Base-by-base conservation (phyloP, 805 yeast species). In the Ogataea nakhonphanomensis region DNA sequence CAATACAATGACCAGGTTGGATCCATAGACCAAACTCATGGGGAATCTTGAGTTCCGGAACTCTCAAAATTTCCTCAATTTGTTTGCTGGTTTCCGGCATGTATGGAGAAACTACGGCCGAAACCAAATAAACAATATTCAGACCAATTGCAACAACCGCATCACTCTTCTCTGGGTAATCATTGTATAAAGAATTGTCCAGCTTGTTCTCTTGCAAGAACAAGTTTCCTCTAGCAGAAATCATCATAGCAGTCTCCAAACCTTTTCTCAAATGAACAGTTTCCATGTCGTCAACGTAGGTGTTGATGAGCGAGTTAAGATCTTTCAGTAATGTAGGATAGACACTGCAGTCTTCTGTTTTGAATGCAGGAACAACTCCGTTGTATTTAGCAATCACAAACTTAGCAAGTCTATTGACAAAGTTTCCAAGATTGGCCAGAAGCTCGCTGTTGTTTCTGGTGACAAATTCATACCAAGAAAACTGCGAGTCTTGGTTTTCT, bases 401-500 rank as follows among this genome's bases (percentile, higher is more conserved):
- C 65, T 93, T 93, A 48, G 88, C 79, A 56, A 91, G 71, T 67
- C 99, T 83, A 72, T 93, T 93, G 43, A 89, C 97, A 58, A 89
- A 88, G 70, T 93, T 93, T 66, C 99, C 99, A 61, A 93, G 73
- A 67, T 93, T 93, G 37, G 98, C 96, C 65, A 93, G 74, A 58
- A 93, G 72, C 69, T 93, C 99, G 50, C 85, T 78, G 71, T 93
- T 93, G 65, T 93, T 93, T 66, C 89, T 84, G 35, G 95, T 75
- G 50, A 88, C 97, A 66, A 91, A 91, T 62, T 93, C 98, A 41
- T 76, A 76, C 99, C 99, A 93, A 4, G 98, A 89, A 68, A 93
- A 93, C 62, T 91, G 96, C 17, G 99, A 82, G 65, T 93, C 99
- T 35, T 95, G 81, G 30, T 89, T 73, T 71, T 93, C 99, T 24